Percentiles rank a stretch among this genome's conserved stretches.
Conservation (phyloP, 2,329 filamentous ascomycete genomes). For the Pseudonectria buxi region DNA sequence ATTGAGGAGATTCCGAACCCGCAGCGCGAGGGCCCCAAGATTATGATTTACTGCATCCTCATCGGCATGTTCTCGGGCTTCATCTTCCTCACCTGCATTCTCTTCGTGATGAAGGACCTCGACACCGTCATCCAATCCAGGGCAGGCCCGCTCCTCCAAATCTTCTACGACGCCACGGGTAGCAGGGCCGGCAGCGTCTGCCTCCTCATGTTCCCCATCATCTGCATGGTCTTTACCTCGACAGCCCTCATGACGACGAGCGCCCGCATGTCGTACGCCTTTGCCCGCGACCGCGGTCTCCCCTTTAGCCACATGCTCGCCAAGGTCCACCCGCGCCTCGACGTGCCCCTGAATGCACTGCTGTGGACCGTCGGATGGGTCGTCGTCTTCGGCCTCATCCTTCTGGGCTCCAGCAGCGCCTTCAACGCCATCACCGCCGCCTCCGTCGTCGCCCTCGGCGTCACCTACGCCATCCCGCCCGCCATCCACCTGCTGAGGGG, state of each 20-base stretch:
- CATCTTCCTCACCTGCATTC: conserved; percentile 54
- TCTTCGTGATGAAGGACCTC: conserved; percentile 58
- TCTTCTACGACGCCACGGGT: conserved; percentile 57
- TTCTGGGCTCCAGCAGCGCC: conserved; percentile 58
- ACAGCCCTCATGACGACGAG: conserved; percentile 61
- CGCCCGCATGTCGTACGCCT: conserved; percentile 61
- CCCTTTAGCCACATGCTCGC: conserved; percentile 56
- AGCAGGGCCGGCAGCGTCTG: conserved; percentile 57
- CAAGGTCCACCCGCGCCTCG: conserved; percentile 52
- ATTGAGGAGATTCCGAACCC: conserved; percentile 54
- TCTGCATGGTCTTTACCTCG: conserved; percentile 59
- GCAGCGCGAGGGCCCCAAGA: conserved; percentile 52
- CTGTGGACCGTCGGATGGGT: conserved; percentile 55
- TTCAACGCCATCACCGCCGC: conserved; percentile 69
- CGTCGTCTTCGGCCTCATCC: conserved; percentile 63
- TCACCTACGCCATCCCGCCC: conserved; percentile 71
- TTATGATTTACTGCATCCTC: conserved; percentile 58
- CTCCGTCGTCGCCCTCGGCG: conserved; percentile 64
- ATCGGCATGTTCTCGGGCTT: conserved; percentile 57
- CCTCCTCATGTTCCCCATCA: conserved; percentile 58
- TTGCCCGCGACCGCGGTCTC: conserved; percentile 60
- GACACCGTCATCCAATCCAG: conserved; percentile 48
- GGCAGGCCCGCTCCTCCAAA: conserved; percentile 54
- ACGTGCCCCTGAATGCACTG: conserved; percentile 62
- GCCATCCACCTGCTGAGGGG: conserved; percentile 62